Conservation (phyloP, 75 land plant species). For the Picea sitchensis region DNA sequence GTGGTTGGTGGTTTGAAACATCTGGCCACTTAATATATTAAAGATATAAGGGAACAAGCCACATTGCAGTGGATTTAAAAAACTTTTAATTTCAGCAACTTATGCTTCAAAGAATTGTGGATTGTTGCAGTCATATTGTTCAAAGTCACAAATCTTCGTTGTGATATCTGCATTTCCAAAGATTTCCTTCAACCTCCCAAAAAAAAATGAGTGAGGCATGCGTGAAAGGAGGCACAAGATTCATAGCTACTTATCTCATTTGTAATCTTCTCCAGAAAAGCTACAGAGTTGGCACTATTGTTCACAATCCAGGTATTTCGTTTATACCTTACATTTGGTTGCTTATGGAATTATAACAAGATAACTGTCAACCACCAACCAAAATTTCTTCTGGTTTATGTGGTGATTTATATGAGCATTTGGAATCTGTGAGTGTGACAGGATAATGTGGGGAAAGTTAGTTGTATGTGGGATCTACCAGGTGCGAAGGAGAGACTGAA, state of each 20-base stretch:
- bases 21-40: no score
- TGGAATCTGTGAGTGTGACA: not conserved
- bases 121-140: no score
- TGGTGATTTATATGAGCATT: not conserved
- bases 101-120: no score
- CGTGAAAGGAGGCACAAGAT: constrained; percentile 96
- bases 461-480: constrained; percentile 54
- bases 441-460: constrained; percentile 64
- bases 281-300: constrained; percentile 75
- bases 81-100: no score
- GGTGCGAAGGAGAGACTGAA: constrained; percentile 81
- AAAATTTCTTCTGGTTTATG: not conserved
- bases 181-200: no score
- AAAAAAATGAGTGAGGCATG: constrained; percentile 46
- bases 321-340: not conserved
- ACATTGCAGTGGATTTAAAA: no score
- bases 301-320: constrained; percentile 66
- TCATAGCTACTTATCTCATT: constrained; percentile 78
- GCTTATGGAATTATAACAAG: not conserved
- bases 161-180: no score
- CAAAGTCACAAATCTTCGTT: no score
- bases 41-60: no score
- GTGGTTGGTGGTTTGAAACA: no score
- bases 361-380: not conserved
- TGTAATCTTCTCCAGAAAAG: constrained; percentile 59